Base-by-base conservation (phyloP, 2,329 filamentous ascomycete species). In the Cladosporium sp. region DNA sequence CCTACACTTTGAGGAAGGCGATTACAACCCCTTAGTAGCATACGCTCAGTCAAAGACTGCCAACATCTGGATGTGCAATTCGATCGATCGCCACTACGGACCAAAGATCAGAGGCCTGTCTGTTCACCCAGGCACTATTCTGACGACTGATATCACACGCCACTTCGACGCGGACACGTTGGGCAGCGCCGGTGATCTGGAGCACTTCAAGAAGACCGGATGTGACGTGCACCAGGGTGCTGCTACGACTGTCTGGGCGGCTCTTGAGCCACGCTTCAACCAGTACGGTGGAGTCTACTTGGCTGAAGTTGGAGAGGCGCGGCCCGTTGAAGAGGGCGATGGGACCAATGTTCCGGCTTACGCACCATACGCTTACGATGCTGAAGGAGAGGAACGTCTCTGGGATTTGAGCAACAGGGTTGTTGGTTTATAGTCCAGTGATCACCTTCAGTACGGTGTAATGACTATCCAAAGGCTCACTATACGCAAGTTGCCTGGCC, bases 31-130 rank as follows among this genome's bases (percentile, higher is more conserved):
- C 1, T 68, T 67, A 28, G 24, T 21, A 0, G 77, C 81, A 0
- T 87, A 87, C 66, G 80, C 76, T 0, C 80, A 84, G 67, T 77
- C 77, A 60, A 88, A 87, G 69, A 79, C 79, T 0, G 84, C 85
- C 18, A 85, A 83, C 66, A 78, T 86, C 24, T 84, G 79, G 69
- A 81, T 83, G 66, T 80, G 84, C 4, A 85, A 82, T 66, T 78
- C 83, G 59, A 79, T 87, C 36, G 83, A 86, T 30, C 78, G 84
- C 0, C 78, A 77, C 2, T 86, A 84, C 69, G 82, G 80, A 3
- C 21, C 72, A 0, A 38, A 52, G 21, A 57, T 64, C 36, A 71
- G 74, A 3, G 80, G 81, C 11, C 68, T 87, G 0, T 78, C 78
- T 14, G 65, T 84, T 2, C 80, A 85, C 63, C 85, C 84, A 0